phyloP scores from a whole-genome alignment of 108 stramenopile genomes.

The Cyclotella sp. region DNA sequence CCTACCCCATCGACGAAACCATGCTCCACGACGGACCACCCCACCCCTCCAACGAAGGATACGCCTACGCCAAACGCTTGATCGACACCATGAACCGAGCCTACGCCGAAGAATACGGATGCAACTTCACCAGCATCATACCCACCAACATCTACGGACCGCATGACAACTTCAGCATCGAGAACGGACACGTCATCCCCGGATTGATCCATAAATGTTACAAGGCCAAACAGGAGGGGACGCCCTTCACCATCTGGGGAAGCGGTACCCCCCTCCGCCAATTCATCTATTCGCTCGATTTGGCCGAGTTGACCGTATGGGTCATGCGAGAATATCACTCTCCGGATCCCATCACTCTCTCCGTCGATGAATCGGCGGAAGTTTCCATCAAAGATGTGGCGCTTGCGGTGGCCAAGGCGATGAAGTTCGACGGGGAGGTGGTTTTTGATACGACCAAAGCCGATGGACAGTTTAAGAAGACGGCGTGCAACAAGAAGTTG shows the following conservation, averaged over 20 bases:
- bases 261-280: conserved; percentile 95
- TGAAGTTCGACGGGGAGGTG: conserved; percentile 92
- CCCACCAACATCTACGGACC: conserved; percentile 99
- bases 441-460: conserved; percentile 92
- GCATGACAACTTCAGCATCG: conserved; percentile 94
- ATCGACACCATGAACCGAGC: conserved; percentile 99
- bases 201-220: conserved; percentile 99
- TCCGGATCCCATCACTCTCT: conserved; percentile 93
- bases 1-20: conserved; percentile 99
- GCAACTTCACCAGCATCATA: conserved; percentile 98
- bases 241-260: conserved; percentile 97
- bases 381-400: conserved; percentile 97
- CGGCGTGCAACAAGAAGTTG: conserved; percentile 94
- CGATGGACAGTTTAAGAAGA: conserved; percentile 99
- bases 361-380: conserved; percentile 93
- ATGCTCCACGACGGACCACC: conserved; percentile 99
- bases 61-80: conserved; percentile 99
- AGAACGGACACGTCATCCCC: conserved; percentile 98
- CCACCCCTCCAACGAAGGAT: conserved; percentile 96
- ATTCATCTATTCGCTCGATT: conserved; percentile 95
- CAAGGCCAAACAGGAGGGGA: conserved; percentile 88
- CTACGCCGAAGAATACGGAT: conserved; percentile 96
- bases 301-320: conserved; percentile 97
- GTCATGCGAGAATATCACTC: conserved; percentile 93
- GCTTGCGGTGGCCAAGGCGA: conserved; percentile 90